These are phyloP conservation scores for Cordyceps cicadae DNA, from an alignment of 2,329 filamentous ascomycete genomes.

Conservation along the genomic window DNA sequence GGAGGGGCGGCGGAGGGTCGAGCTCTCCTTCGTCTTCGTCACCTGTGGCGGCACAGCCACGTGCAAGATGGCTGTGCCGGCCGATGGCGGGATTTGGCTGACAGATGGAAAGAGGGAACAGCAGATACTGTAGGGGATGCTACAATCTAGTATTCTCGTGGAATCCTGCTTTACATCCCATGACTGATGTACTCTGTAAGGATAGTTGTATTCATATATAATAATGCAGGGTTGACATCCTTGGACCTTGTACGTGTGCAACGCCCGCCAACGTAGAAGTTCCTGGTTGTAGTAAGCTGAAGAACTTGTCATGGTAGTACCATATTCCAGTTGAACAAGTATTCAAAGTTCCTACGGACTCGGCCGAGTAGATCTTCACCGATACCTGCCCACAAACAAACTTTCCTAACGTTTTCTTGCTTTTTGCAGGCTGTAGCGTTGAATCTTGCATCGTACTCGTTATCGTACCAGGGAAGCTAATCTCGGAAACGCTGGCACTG, in stretches of 20 bases:
- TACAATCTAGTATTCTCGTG: too few relatives aligned
- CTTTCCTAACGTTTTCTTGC: neutral
- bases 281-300: neutral
- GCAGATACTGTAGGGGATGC: too few relatives aligned
- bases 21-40: neutral
- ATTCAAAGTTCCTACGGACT: neutral
- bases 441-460: conserved; percentile 5
- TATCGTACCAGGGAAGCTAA: neutral
- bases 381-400: neutral
- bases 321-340: neutral
- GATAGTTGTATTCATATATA: too few relatives aligned
- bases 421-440: neutral
- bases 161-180: too few relatives aligned
- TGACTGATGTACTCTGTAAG: too few relatives aligned
- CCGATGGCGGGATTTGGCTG: neutral
- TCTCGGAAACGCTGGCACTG: neutral
- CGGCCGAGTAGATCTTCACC: neutral
- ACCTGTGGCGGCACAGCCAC: conserved; percentile 6
- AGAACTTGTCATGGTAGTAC: too few relatives aligned
- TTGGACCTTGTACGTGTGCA: too few relatives aligned
- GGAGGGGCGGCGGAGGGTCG: conserved; percentile 25
- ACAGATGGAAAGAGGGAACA: neutral
- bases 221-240: too few relatives aligned
- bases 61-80: conserved; percentile 7
- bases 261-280: neutral